These are phyloP conservation scores for Parachlorella kessleri DNA, from an alignment of 139 green algal genomes.

Conservation along the genomic window DNA sequence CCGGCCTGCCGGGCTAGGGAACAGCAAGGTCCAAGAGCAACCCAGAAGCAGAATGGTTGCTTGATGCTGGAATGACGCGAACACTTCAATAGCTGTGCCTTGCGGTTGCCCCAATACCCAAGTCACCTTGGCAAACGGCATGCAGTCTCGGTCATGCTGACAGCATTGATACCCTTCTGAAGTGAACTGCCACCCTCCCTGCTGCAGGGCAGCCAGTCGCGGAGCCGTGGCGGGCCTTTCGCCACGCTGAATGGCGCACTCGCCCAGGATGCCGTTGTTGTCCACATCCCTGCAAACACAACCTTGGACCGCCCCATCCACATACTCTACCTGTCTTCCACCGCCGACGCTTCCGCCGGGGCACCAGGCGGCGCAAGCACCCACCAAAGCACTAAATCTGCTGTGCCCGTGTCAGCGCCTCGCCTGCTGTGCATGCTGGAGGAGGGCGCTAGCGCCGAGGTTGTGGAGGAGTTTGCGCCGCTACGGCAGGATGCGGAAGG, in stretches of 20 bases:
- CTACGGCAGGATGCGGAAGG: background rate
- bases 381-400: too few species aligned
- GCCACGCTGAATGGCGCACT: constrained; percentile 73
- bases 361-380: too few species aligned
- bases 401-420: constrained; percentile 26
- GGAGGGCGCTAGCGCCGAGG: constrained; percentile 38
- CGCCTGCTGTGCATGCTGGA: constrained; percentile 72
- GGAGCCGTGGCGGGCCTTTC: constrained; percentile 67
- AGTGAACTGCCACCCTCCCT: background rate
- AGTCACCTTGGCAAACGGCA: too few species aligned
- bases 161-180: too few species aligned
- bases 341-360: background rate
- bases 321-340: constrained; percentile 67
- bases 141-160: background rate
- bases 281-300: constrained; percentile 54
- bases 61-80: too few species aligned
- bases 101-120: too few species aligned
- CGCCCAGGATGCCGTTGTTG: constrained; percentile 64
- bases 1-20: too few species aligned
- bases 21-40: too few species aligned
- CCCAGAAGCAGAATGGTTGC: too few species aligned
- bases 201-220: constrained; percentile 61
- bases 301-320: constrained; percentile 65
- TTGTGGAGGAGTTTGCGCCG: constrained; percentile 82
- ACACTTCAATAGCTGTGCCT: too few species aligned